Evolutionary conservation across 2,329 filamentous ascomycete species (phyloP).

Genomic region (Talaromyces atroroseus): DNA sequence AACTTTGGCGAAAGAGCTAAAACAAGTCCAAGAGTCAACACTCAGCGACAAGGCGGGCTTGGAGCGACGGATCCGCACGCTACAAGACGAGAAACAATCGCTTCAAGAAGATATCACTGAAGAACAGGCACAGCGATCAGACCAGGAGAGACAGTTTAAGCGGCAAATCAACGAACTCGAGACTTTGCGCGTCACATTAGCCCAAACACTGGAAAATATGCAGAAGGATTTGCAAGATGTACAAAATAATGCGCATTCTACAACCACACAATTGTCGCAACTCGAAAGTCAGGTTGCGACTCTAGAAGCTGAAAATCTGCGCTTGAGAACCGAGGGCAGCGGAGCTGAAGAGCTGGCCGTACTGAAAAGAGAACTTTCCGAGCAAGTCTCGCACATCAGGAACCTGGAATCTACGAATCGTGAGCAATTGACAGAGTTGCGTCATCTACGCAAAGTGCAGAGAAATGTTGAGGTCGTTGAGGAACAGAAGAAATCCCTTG

Average conservation of each 20-base stretch:
- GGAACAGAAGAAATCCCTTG: conserved; percentile 83
- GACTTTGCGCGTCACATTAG: conserved; percentile 54
- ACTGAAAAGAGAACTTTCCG: conserved; percentile 80
- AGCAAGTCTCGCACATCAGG: conserved; percentile 88
- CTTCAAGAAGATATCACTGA: conserved; percentile 81
- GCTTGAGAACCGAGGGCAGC: conserved; percentile 77
- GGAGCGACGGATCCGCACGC: conserved; percentile 50
- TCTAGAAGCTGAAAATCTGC: conserved; percentile 76
- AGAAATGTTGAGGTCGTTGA: conserved; percentile 91
- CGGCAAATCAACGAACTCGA: conserved; percentile 57
- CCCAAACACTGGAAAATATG: conserved; percentile 49
- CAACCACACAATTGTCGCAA: conserved; percentile 62
- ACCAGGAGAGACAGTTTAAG: conserved; percentile 61
- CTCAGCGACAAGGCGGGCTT: conserved; percentile 52
- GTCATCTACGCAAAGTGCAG: conserved; percentile 71
- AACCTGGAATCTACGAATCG: conserved; percentile 73
- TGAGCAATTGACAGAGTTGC: conserved; percentile 73
- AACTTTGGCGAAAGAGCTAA: conserved; percentile 48
- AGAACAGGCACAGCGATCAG: conserved; percentile 66
- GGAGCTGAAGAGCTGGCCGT: conserved; percentile 80
- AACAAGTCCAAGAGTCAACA: conserved; percentile 49
- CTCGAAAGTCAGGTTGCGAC: conserved; percentile 66
- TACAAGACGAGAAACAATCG: conserved; percentile 65
- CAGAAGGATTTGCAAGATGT: conserved; percentile 52
- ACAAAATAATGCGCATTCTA: conserved; percentile 50